phyloP scores from a whole-genome alignment of 495 filamentous ascomycete genomes.

The Parathielavia appendiculata region DNA sequence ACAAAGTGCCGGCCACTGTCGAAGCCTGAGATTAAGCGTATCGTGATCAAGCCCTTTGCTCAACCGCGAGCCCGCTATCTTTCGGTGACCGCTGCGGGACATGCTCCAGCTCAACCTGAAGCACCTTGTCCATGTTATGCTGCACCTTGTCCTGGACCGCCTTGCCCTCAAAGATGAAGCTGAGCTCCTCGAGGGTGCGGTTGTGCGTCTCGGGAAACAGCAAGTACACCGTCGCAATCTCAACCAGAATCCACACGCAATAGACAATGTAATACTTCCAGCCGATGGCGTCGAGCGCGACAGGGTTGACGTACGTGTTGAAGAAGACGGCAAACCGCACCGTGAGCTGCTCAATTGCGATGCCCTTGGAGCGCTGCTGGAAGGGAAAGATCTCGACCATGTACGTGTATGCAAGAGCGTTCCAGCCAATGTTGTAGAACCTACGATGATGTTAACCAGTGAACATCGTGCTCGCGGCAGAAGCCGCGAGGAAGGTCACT shows the following conservation, averaged over 20 bases:
- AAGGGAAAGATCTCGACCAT: conserved; percentile 59
- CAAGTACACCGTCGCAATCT: conserved; percentile 52
- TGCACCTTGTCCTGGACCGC: conserved; percentile 35
- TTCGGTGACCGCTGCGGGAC: conserved; percentile 3
- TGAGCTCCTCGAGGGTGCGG: conserved; percentile 46
- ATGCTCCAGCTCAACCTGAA: conserved; percentile 29
- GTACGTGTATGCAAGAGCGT: conserved; percentile 54
- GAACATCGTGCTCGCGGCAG: not conserved
- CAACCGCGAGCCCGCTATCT: not conserved
- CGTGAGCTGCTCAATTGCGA: conserved; percentile 55
- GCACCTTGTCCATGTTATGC: conserved; percentile 34
- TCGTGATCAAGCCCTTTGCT: not conserved
- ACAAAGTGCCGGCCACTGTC: too few relatives aligned
- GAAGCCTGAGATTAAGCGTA: not conserved
- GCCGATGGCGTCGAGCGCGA: conserved; percentile 50
- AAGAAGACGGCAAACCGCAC: conserved; percentile 47
- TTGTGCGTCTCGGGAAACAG: conserved; percentile 59
- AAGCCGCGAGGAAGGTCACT: too few relatives aligned
- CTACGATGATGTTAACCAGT: conserved; percentile 3
- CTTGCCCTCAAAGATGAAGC: conserved; percentile 40
- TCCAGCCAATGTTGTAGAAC: conserved; percentile 60
- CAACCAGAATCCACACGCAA: conserved; percentile 53
- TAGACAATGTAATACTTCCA: conserved; percentile 64
- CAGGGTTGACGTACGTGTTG: conserved; percentile 60
- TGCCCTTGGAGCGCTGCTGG: conserved; percentile 51